A percentile compares a stretch with the other conserved stretches of the same genome.
phyloP scores from a whole-genome alignment of 1,139 yeast species.

The Candida sojae region DNA sequence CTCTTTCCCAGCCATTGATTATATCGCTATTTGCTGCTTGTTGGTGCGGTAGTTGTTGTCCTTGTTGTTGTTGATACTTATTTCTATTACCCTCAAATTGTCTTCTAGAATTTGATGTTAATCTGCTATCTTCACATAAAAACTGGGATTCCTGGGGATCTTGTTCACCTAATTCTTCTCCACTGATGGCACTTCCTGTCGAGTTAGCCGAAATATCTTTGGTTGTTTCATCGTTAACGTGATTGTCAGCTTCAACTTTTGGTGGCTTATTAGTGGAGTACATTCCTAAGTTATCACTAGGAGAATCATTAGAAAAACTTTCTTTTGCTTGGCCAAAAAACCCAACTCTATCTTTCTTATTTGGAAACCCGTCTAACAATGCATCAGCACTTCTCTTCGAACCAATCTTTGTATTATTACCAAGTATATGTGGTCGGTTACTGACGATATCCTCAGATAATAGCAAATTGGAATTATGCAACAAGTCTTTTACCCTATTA shows the following conservation, averaged over 20 bases:
- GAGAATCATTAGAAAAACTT: slow-evolving; percentile 12
- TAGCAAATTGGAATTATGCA: slow-evolving; percentile 4
- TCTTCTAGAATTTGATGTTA: neutral
- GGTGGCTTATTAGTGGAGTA: slow-evolving; percentile 8
- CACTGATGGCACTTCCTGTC: slow-evolving; percentile 11
- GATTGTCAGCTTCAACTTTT: slow-evolving; percentile 5
- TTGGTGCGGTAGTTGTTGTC: neutral
- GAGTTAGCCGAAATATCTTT: slow-evolving; percentile 10
- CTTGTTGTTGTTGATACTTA: neutral
- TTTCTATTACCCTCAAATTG: slow-evolving; percentile 7
- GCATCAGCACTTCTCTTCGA: slow-evolving; percentile 12
- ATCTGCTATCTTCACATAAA: slow-evolving; percentile 6
- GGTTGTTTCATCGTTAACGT: slow-evolving; percentile 3
- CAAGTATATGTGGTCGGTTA: neutral
- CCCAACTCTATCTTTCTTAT: slow-evolving; percentile 12
- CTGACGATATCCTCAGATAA: neutral
- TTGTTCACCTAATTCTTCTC: slow-evolving; percentile 6
- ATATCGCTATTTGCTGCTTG: neutral
- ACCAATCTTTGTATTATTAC: neutral
- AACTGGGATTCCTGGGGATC: slow-evolving; percentile 3
- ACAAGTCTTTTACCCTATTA: slow-evolving; percentile 9
- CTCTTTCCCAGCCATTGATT: slow-evolving; percentile 14
- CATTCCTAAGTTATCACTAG: slow-evolving; percentile 13
- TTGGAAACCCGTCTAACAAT: slow-evolving; percentile 11
- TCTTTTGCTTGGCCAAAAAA: slow-evolving; percentile 13